A percentile compares a stretch with the other conserved stretches of the same genome.
Evolutionary conservation across 2,329 filamentous ascomycete species (phyloP).

Genomic region (Taxawa tesnikishii): DNA sequence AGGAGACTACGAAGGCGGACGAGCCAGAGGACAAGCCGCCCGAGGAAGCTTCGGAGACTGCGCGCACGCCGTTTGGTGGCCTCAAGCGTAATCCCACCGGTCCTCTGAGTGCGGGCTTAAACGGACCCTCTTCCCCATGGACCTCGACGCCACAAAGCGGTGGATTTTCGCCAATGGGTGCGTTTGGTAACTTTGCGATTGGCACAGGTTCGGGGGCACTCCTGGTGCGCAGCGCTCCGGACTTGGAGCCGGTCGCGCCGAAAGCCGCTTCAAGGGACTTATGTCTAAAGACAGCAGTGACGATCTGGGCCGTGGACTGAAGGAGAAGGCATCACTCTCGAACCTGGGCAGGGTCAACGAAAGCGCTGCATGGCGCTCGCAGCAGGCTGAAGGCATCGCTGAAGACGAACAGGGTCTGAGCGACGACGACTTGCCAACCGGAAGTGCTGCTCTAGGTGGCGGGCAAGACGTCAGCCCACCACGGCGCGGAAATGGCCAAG

Average conservation of each 20-base stretch:
- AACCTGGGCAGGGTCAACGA: slow-evolving; percentile 43
- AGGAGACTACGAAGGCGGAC: slow-evolving; percentile 29
- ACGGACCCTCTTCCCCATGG: slow-evolving; percentile 44
- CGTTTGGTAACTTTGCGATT: slow-evolving; percentile 84
- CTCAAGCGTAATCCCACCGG: slow-evolving; percentile 45
- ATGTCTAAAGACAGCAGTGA: slow-evolving; percentile 69
- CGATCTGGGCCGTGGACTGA: slow-evolving; percentile 35
- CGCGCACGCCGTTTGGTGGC: slow-evolving; percentile 33
- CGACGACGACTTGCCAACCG: slow-evolving; percentile 55
- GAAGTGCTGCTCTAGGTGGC: slow-evolving; percentile 63
- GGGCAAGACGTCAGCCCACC: slow-evolving; percentile 56
- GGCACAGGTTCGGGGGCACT: slow-evolving; percentile 34
- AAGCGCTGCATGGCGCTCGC: slow-evolving; percentile 35
- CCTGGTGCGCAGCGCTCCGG: slow-evolving; percentile 58
- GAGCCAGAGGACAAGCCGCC: slow-evolving; percentile 18
- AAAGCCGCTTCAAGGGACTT: slow-evolving; percentile 76
- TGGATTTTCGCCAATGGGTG: slow-evolving; percentile 61
- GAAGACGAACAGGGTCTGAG: slow-evolving; percentile 53
- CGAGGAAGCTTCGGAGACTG: slow-evolving; percentile 23
- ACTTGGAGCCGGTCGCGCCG: slow-evolving; percentile 55
- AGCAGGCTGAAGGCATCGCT: slow-evolving; percentile 12
- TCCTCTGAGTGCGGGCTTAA: slow-evolving; percentile 38
- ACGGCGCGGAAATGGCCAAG: slow-evolving; percentile 29
- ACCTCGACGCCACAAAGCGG: slow-evolving; percentile 46
- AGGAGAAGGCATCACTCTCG: slow-evolving; percentile 42